These are phyloP conservation scores for Bruguiera parviflora DNA, from an alignment of 345 rosid genomes.

Conservation along the genomic window DNA sequence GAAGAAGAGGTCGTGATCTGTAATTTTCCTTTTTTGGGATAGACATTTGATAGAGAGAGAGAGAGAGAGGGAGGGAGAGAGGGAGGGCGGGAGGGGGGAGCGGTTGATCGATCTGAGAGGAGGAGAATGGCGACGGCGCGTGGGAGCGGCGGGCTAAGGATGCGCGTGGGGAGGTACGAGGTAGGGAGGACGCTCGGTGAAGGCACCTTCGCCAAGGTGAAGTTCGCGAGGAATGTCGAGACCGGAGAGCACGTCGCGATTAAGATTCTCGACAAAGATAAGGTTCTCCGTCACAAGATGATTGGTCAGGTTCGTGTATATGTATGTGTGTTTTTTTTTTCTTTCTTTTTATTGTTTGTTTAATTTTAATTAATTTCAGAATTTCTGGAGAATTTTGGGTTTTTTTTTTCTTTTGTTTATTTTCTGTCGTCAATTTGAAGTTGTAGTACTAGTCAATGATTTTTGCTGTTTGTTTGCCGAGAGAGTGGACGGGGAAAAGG, in stretches of 20 bases:
- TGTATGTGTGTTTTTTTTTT: background rate
- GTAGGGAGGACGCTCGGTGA: constrained; percentile 89
- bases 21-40: too few relatives aligned
- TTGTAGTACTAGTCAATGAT: background rate
- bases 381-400: background rate
- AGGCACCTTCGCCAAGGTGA: constrained; percentile 97
- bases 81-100: background rate
- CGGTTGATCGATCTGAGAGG: background rate
- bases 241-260: constrained; percentile 82
- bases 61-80: constrained; percentile 4
- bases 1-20: constrained; percentile 79
- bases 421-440: background rate
- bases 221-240: constrained; percentile 73
- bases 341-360: too few relatives aligned
- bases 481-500: background rate
- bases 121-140: constrained; percentile 44
- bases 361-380: background rate
- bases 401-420: background rate
- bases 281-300: constrained; percentile 83
- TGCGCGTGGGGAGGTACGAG: constrained; percentile 98
- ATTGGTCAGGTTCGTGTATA: constrained; percentile 67
- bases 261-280: constrained; percentile 92
- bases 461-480: background rate
- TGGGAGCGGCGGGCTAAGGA: constrained; percentile 40
- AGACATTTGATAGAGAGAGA: background rate